phyloP scores from a whole-genome alignment of 352 stramenopile genomes.

The Pilasporangium apinafurcum region DNA sequence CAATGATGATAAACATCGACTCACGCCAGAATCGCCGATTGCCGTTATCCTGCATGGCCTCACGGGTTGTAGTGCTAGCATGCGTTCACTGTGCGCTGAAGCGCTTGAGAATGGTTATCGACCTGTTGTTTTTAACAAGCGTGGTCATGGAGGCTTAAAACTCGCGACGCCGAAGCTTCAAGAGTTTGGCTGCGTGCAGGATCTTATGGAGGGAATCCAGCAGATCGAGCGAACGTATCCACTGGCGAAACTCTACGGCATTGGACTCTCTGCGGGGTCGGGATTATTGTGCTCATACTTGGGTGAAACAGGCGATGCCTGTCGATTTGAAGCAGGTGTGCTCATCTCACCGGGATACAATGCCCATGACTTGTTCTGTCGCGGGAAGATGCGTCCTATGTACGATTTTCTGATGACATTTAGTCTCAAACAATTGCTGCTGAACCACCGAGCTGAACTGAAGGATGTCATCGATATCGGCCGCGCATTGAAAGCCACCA shows the following conservation, averaged over 20 bases:
- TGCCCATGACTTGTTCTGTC: slow-evolving; percentile 25
- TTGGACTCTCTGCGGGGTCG: slow-evolving; percentile 31
- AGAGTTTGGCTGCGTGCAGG: slow-evolving; percentile 27
- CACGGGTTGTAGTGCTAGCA: slow-evolving; percentile 27
- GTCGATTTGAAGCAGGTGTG: slow-evolving; percentile 18
- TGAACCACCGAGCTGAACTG: slow-evolving; percentile 17
- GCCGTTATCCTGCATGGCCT: slow-evolving; percentile 31
- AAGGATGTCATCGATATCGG: slow-evolving; percentile 14
- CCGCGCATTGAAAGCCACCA: slow-evolving; percentile 14
- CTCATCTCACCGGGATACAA: slow-evolving; percentile 37
- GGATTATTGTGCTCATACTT: slow-evolving; percentile 30
- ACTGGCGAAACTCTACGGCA: slow-evolving; percentile 16
- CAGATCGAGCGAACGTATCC: slow-evolving; percentile 18
- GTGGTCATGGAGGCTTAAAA: slow-evolving; percentile 30
- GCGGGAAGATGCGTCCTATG: slow-evolving; percentile 15
- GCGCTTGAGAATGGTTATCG: slow-evolving; percentile 25
- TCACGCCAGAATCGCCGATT: slow-evolving; percentile 16
- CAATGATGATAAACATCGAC: background rate
- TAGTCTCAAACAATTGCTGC: slow-evolving; percentile 25
- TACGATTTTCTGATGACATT: slow-evolving; percentile 42
- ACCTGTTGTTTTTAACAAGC: slow-evolving; percentile 48
- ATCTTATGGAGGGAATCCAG: slow-evolving; percentile 22
- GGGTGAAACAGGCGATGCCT: slow-evolving; percentile 21
- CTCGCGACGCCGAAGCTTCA: slow-evolving; percentile 30
- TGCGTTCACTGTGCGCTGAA: slow-evolving; percentile 26